Conservation (phyloP, 768 basidiomycete genomes). For the Sarcodon aspratus region DNA sequence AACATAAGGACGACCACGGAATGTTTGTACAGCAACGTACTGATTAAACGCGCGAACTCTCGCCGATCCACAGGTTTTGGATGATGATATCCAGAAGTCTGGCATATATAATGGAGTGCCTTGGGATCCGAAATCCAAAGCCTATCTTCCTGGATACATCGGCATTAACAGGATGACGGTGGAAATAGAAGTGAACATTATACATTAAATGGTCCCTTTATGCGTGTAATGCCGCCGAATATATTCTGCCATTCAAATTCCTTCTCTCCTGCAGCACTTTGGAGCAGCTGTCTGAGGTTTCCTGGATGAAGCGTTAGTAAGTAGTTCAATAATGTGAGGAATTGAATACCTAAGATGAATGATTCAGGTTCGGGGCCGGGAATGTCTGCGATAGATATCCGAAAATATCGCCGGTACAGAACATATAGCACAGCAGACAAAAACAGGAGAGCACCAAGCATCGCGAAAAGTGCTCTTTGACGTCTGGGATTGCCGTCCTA, state of each 20-base stretch:
- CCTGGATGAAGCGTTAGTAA: constrained; percentile 19
- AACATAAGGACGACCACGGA: not conserved
- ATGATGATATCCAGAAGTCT: constrained; percentile 45
- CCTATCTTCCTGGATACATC: constrained; percentile 31
- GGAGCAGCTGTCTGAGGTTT: constrained; percentile 36
- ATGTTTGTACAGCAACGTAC: not conserved
- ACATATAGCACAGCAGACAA: no score
- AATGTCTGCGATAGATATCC: constrained; percentile 31
- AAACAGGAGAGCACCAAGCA: no score
- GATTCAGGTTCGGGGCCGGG: constrained; percentile 39
- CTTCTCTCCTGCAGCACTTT: constrained; percentile 35
- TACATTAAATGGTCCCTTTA: constrained; percentile 42
- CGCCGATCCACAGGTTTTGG: constrained; percentile 39
- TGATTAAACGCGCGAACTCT: constrained; percentile 33
- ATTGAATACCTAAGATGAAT: constrained; percentile 30
- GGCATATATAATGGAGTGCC: constrained; percentile 44
- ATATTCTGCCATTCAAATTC: constrained; percentile 41
- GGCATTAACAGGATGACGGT: not conserved
- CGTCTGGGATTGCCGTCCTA: no score
- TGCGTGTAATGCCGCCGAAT: constrained; percentile 38
- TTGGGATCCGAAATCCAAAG: constrained; percentile 45
- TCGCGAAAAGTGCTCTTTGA: no score
- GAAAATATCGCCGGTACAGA: constrained; percentile 8
- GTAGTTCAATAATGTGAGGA: not conserved
- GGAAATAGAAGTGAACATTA: not conserved